Percentiles rank a stretch among this genome's conserved stretches.
These are phyloP conservation scores for Takashimella tepidaria DNA, from an alignment of 1,284 basidiomycete species.

Conservation along the genomic window DNA sequence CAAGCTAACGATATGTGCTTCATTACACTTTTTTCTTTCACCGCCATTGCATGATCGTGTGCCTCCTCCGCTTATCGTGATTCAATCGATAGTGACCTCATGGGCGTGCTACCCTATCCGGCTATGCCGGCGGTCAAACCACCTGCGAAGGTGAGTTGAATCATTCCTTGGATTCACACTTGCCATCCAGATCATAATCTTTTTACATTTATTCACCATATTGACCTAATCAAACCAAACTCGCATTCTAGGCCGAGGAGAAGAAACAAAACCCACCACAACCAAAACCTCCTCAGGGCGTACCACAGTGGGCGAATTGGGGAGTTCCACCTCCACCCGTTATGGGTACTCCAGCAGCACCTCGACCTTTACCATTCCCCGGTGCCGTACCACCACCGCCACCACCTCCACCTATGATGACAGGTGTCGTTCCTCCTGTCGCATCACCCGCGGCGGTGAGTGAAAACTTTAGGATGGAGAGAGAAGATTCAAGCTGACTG, in stretches of 20 bases:
- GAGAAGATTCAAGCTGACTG: too few species aligned
- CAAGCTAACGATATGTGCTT: not conserved
- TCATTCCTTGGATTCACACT: too few species aligned
- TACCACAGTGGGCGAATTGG: not conserved
- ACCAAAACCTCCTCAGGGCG: not conserved
- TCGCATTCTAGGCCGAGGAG: not conserved
- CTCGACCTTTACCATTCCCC: not conserved
- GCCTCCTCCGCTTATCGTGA: constrained; percentile 1
- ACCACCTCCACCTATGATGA: not conserved
- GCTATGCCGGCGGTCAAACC: constrained; percentile 31
- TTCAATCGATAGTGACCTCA: constrained; percentile 33
- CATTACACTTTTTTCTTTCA: not conserved
- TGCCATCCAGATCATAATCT: too few species aligned
- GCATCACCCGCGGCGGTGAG: not conserved
- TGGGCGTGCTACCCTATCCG: constrained; percentile 46
- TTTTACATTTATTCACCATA: not conserved
- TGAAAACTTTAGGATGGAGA: too few species aligned
- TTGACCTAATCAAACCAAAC: not conserved
- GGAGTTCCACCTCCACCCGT: not conserved
- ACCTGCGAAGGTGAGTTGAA: constrained; percentile 7
- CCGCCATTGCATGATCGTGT: constrained; percentile 4
- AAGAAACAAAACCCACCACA: constrained; percentile 11
- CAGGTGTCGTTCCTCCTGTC: not conserved
- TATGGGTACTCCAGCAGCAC: not conserved
- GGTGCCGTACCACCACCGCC: not conserved